Evolutionary conservation across 805 yeast species (phyloP).

Genomic region (Saturnispora quitensis): DNA sequence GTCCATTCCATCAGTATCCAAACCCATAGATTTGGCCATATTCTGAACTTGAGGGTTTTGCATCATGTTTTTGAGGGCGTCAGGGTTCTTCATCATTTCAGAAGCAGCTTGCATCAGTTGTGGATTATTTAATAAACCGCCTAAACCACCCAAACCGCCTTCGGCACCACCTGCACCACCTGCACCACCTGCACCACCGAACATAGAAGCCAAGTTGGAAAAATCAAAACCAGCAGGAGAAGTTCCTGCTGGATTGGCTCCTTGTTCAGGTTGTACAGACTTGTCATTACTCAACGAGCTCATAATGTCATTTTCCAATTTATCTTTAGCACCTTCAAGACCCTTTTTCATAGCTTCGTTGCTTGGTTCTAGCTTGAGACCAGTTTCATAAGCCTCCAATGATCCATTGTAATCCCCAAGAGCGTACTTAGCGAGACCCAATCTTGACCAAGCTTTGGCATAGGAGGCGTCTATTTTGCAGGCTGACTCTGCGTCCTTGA

Average conservation of each 20-base stretch:
- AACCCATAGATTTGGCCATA: slow-evolving; percentile 72
- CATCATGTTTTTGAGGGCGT: slow-evolving; percentile 63
- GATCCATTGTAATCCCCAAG: slow-evolving; percentile 87
- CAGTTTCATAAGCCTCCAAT: slow-evolving; percentile 81
- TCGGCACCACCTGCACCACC: slow-evolving; percentile 49
- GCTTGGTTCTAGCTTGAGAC: slow-evolving; percentile 79
- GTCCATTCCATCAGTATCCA: slow-evolving; percentile 53
- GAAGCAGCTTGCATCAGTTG: slow-evolving; percentile 84
- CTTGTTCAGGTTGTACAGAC: slow-evolving; percentile 21
- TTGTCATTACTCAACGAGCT: slow-evolving; percentile 26
- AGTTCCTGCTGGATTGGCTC: slow-evolving; percentile 21
- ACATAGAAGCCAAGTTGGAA: slow-evolving; percentile 45
- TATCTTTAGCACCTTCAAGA: slow-evolving; percentile 84
- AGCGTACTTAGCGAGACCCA: slow-evolving; percentile 93
- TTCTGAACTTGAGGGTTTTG: slow-evolving; percentile 83
- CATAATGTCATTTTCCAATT: slow-evolving; percentile 69
- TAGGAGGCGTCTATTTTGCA: slow-evolving; percentile 68
- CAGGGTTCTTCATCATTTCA: slow-evolving; percentile 80
- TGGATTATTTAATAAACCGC: slow-evolving; percentile 67
- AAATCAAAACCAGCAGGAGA: slow-evolving; percentile 58
- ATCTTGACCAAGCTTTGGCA: slow-evolving; percentile 89
- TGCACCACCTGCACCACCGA: slow-evolving; percentile 19
- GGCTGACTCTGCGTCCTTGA: slow-evolving; percentile 76
- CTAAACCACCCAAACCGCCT: slow-evolving; percentile 71
- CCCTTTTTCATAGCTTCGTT: slow-evolving; percentile 90